Evolutionary conservation across 2,329 filamentous ascomycete genomes (phyloP).

Genomic region (Neonectria punicea): DNA sequence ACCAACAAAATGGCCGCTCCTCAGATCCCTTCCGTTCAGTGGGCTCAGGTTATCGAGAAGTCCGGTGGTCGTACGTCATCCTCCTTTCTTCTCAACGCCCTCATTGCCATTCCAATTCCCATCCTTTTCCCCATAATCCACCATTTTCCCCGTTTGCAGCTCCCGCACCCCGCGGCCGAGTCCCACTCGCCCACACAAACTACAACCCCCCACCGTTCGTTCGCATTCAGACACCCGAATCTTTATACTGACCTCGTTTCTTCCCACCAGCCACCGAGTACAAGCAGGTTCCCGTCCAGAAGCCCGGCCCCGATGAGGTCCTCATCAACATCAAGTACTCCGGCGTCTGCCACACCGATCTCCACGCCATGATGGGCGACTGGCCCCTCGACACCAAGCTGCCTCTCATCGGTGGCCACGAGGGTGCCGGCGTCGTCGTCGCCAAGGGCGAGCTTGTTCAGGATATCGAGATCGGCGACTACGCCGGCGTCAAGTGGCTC

Average conservation of each 20-base stretch:
- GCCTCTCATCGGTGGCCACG: constrained; percentile 84
- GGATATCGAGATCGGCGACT: constrained; percentile 83
- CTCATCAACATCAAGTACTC: constrained; percentile 92
- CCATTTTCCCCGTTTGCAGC: constrained; percentile 2
- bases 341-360: constrained; percentile 91
- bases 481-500: constrained; percentile 93
- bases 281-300: constrained; percentile 84
- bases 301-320: constrained; percentile 88
- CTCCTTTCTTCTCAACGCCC: neutral
- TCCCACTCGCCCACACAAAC: constrained; percentile 27
- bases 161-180: constrained; percentile 28
- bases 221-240: constrained; percentile 22
- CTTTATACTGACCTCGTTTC: constrained; percentile 29
- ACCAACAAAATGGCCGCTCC: constrained; percentile 44
- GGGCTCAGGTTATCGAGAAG: constrained; percentile 91
- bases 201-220: constrained; percentile 28
- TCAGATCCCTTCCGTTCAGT: constrained; percentile 82
- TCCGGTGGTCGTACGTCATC: constrained; percentile 72
- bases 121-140: constrained; percentile 6
- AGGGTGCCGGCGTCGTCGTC: constrained; percentile 85
- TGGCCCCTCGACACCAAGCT: constrained; percentile 88
- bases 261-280: constrained; percentile 66
- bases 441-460: constrained; percentile 79
- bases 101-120: neutral
- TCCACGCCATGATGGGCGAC: constrained; percentile 83